A percentile compares a stretch with the other conserved stretches of the same genome.
Conservation (phyloP, 768 basidiomycete genomes). For the Mycena filopes region DNA sequence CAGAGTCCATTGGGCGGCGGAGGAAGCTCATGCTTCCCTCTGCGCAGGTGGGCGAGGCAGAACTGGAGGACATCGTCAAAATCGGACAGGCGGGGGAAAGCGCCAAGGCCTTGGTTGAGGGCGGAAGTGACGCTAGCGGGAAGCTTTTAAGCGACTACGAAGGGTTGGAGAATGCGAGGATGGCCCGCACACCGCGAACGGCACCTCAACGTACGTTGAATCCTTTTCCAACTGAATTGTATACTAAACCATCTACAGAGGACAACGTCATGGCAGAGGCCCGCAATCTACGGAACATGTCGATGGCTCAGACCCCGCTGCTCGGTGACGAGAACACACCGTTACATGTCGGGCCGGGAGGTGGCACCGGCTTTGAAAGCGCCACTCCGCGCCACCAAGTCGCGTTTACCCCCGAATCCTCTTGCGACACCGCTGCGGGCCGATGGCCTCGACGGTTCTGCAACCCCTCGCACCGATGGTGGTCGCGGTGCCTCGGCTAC, state of each 20-base stretch:
- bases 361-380: slow-evolving; percentile 92
- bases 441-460: slow-evolving; percentile 56
- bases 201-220: slow-evolving; percentile 85
- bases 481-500: slow-evolving; percentile 67
- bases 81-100: slow-evolving; percentile 94
- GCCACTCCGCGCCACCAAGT: slow-evolving; percentile 94
- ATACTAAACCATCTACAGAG: slow-evolving; percentile 60
- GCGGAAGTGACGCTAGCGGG: slow-evolving; percentile 87
- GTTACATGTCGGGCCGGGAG: slow-evolving; percentile 75
- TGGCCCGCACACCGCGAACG: slow-evolving; percentile 95
- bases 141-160: slow-evolving; percentile 93
- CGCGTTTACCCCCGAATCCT: slow-evolving; percentile 95
- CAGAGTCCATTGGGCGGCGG: slow-evolving; percentile 91
- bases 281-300: slow-evolving; percentile 94
- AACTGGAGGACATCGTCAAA: slow-evolving; percentile 98
- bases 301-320: slow-evolving; percentile 90
- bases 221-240: slow-evolving; percentile 6
- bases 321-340: slow-evolving; percentile 99
- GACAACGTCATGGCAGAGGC: slow-evolving; percentile 96
- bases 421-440: slow-evolving; percentile 84
- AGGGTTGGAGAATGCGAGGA: slow-evolving; percentile 84
- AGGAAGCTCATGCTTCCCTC: slow-evolving; percentile 85
- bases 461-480: slow-evolving; percentile 58
- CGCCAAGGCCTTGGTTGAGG: slow-evolving; percentile 85
- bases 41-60: slow-evolving; percentile 94